Base-by-base conservation (phyloP, 2,329 filamentous ascomycete genomes). In the Fusarium coffeatum region DNA sequence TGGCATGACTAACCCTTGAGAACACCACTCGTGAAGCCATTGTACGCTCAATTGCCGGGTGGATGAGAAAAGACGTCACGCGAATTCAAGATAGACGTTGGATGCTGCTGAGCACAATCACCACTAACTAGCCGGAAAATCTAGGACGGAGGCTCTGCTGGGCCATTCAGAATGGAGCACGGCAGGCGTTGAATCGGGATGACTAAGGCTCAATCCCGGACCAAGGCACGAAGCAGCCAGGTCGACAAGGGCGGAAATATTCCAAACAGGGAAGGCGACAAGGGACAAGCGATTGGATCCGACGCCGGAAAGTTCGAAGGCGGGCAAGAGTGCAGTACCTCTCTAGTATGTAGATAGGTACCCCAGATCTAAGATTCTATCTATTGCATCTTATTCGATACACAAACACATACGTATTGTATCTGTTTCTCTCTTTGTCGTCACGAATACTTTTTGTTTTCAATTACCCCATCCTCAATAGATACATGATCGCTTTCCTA, bases 1-100 rank as follows among this genome's bases (percentile, higher is more conserved):
- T 27, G 40, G 22, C 34, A 50, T 16, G 12, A 47, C 82, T 78
- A 77, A 89, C 87, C 84, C 83, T 83, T 80, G 83, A 84, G 76
- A 88, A 80, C 79, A 88, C 81, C 80, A 88, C 82, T 87, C 86
- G 85, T 76, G 86, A 84, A 81, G 86, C 86, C 87, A 89, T 89
- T 79, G 78, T 84, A 77, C 76, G 78, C 80, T 83, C 83, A 85
- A 84, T 86, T 83, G 83, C 80, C 72, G 74, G 71, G 68, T 68
- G 64, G 61, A 63, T 61, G 62, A 37, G 64, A 58, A 71, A 66
- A 62, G 69, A 67, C 70, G 71, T 74, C 72, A 72, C 74, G 68
- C 73, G 74, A 67, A 68, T 58, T 71, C 76, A 64, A 71, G 58
- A 63, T 67, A 69, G 56, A 64, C 68, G 68, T 69, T 65, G 68